A percentile compares a stretch with the other conserved stretches of the same genome.
These are phyloP conservation scores for Fusarium proliferatum DNA, from an alignment of 2,329 filamentous ascomycete species.

Conservation along the genomic window DNA sequence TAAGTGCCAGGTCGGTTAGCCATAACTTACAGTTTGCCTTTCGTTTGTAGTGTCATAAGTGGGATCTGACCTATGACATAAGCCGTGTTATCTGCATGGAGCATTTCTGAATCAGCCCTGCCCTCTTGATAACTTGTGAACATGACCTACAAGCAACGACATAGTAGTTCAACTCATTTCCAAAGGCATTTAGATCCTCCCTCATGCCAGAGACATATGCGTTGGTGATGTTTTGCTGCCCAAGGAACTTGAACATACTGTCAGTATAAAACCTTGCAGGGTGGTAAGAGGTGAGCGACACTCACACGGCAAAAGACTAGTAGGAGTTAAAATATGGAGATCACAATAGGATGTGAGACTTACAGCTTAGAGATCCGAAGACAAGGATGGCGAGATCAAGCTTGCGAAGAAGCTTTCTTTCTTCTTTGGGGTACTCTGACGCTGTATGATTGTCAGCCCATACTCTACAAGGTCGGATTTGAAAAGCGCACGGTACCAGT, in stretches of 20 bases:
- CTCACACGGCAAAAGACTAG: conserved; percentile 4
- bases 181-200: background rate
- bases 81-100: background rate
- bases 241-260: background rate
- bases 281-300: fast-evolving
- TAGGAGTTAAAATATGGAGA: no score
- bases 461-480: no score
- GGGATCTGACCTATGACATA: conserved; percentile 8
- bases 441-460: background rate
- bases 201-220: conserved; percentile 7
- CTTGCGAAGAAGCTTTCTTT: background rate
- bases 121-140: fast-evolving
- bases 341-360: background rate
- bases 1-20: fast-evolving
- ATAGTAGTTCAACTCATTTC: conserved; percentile 6
- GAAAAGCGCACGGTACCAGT: background rate
- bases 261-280: fast-evolving
- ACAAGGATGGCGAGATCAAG: background rate
- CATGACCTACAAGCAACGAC: background rate
- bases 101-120: fast-evolving
- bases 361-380: background rate
- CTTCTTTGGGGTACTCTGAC: background rate
- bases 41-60: background rate
- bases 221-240: conserved; percentile 3
- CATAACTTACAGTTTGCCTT: background rate